A percentile compares a stretch with the other conserved stretches of the same genome.
Evolutionary conservation across 1,284 basidiomycete genomes (phyloP).

Genomic region (Trichosporon sp.): DNA sequence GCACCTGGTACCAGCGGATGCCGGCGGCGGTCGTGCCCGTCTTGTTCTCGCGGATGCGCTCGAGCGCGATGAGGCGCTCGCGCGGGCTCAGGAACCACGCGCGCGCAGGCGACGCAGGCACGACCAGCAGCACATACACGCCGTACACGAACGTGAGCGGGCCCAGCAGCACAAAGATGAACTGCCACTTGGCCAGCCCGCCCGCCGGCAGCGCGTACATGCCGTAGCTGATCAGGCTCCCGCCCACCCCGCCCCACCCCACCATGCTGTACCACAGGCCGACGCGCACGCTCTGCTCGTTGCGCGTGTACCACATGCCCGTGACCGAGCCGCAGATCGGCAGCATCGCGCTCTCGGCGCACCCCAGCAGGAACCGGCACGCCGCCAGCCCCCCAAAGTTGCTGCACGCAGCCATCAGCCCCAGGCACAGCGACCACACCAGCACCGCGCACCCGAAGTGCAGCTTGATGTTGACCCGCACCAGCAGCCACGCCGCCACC

Average conservation of each 20-base stretch:
- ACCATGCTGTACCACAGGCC: constrained; percentile 30
- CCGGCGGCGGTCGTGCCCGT: constrained; percentile 39
- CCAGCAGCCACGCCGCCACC: constrained; percentile 30
- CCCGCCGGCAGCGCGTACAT: constrained; percentile 22
- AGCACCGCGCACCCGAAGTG: constrained; percentile 28
- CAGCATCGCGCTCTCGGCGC: neutral
- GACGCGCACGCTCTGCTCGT: constrained; percentile 33
- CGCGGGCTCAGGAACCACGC: constrained; percentile 44
- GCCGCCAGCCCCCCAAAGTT: constrained; percentile 25
- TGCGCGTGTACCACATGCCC: constrained; percentile 39
- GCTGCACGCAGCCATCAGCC: constrained; percentile 25
- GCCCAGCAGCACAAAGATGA: constrained; percentile 29
- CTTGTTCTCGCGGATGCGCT: constrained; percentile 48
- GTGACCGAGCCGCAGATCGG: constrained; percentile 17
- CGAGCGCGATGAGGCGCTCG: constrained; percentile 46
- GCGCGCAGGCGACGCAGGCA: constrained; percentile 42
- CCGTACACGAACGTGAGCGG: constrained; percentile 22
- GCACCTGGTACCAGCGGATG: constrained; percentile 41
- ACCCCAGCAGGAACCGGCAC: constrained; percentile 32
- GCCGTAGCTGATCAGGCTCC: constrained; percentile 36
- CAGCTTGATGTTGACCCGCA: constrained; percentile 29
- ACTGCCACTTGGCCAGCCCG: neutral
- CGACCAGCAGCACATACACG: constrained; percentile 16
- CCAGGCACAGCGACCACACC: constrained; percentile 24
- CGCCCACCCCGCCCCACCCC: constrained; percentile 14